These are phyloP conservation scores for Beauveria australis DNA, from an alignment of 2,329 filamentous ascomycete genomes.

Conservation along the genomic window DNA sequence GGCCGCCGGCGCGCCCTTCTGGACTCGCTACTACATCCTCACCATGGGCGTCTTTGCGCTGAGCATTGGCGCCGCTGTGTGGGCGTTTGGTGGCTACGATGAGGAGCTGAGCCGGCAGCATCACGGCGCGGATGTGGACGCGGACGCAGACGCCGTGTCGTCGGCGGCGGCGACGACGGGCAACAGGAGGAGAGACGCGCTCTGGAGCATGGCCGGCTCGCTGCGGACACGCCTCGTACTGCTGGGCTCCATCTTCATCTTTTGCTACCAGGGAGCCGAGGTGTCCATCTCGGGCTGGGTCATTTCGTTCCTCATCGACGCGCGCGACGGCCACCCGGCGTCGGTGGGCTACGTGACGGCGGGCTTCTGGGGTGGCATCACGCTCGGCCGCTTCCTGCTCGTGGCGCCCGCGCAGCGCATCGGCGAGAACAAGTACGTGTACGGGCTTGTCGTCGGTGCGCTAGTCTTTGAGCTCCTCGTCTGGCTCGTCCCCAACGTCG, in stretches of 20 bases:
- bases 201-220: constrained; percentile 38
- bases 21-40: constrained; percentile 68
- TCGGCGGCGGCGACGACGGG: constrained; percentile 24
- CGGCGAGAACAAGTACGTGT: constrained; percentile 64
- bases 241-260: constrained; percentile 72
- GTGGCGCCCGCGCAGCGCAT: constrained; percentile 56
- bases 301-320: constrained; percentile 72
- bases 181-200: constrained; percentile 16
- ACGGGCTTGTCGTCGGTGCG: constrained; percentile 51
- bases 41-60: constrained; percentile 48
- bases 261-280: constrained; percentile 78
- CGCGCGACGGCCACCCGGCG: constrained; percentile 59
- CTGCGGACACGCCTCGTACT: constrained; percentile 53
- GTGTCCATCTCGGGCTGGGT: constrained; percentile 82
- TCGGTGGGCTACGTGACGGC: constrained; percentile 74
- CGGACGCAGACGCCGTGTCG: constrained; percentile 15
- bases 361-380: constrained; percentile 66
- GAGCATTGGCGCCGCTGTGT: constrained; percentile 51
- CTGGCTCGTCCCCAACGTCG: constrained; percentile 70
- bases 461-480: constrained; percentile 65
- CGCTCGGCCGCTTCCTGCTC: constrained; percentile 64
- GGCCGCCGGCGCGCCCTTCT: constrained; percentile 40
- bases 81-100: constrained; percentile 64
- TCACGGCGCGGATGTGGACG: no score
- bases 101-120: constrained; percentile 36